Percentiles rank a stretch among this genome's conserved stretches.
Conservation (phyloP, 2,329 filamentous ascomycete species). For the Colletotrichum theobromicola region DNA sequence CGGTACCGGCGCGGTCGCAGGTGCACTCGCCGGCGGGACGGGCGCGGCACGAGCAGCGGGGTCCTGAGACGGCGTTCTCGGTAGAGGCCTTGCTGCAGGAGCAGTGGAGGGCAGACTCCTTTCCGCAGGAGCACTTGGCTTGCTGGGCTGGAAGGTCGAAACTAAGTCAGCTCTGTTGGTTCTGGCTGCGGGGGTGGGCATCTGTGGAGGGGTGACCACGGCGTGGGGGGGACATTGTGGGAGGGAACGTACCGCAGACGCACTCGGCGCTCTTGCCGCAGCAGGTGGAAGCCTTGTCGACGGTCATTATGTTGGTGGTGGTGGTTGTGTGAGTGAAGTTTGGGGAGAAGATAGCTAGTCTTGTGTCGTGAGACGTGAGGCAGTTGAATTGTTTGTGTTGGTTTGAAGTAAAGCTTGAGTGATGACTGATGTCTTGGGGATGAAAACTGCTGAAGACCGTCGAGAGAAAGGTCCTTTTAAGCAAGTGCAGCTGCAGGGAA, state of each 20-base stretch:
- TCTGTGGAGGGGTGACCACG: neutral
- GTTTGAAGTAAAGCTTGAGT: neutral
- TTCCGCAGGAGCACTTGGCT: slow-evolving; percentile 86
- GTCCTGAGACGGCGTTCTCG: slow-evolving; percentile 77
- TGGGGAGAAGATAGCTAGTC: neutral
- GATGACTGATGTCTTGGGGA: neutral
- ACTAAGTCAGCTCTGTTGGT: neutral
- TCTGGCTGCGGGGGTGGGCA: neutral
- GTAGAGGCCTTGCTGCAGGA: slow-evolving; percentile 76
- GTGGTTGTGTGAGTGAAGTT: neutral
- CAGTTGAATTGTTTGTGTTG: neutral
- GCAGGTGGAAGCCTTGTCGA: slow-evolving; percentile 54
- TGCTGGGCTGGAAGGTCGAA: slow-evolving; percentile 53
- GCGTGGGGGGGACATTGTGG: neutral
- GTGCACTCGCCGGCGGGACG: slow-evolving; percentile 82
- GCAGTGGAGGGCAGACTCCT: slow-evolving; percentile 86
- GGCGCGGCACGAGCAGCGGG: slow-evolving; percentile 83
- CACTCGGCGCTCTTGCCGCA: slow-evolving; percentile 60
- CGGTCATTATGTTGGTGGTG: slow-evolving; percentile 33
- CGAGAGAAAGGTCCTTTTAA: slow-evolving; percentile 14
- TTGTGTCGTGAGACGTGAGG: neutral
- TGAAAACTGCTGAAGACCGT: neutral
- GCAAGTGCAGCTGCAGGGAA: slow-evolving; percentile 11
- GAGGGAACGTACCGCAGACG: slow-evolving; percentile 57
- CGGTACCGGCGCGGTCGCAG: slow-evolving; percentile 72